These are phyloP conservation scores for Cudoniella acicularis DNA, from an alignment of 495 filamentous ascomycete species.

Conservation along the genomic window DNA sequence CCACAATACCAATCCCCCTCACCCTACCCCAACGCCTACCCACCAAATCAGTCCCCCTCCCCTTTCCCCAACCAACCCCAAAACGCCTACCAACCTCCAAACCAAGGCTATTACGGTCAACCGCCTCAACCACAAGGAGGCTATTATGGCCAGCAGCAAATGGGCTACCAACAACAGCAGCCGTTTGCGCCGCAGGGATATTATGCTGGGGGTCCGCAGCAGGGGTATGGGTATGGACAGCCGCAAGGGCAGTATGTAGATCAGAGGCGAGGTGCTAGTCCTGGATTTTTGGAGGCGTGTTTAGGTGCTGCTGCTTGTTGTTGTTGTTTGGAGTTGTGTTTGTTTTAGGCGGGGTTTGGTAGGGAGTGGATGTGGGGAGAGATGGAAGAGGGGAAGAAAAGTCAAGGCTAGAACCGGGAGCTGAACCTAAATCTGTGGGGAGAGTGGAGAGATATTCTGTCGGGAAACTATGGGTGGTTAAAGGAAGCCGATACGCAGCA, in stretches of 20 bases:
- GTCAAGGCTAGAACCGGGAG: neutral
- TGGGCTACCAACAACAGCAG: conserved; percentile 14
- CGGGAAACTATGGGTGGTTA: neutral
- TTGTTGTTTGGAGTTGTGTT: conserved; percentile 28
- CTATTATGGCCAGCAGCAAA: conserved; percentile 10
- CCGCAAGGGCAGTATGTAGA: conserved; percentile 23
- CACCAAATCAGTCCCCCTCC: conserved; percentile 4
- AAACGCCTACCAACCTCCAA: neutral
- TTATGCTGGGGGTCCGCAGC: conserved; percentile 7
- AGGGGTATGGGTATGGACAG: conserved; percentile 18
- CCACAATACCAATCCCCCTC: neutral
- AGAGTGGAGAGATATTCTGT: neutral
- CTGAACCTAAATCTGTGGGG: neutral
- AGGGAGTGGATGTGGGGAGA: neutral
- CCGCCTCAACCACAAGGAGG: conserved; percentile 3
- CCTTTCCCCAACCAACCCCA: neutral
- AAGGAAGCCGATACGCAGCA: neutral
- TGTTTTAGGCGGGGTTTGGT: conserved; percentile 17
- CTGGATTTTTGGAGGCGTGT: conserved; percentile 18
- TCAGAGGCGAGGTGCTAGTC: neutral
- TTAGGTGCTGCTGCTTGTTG: conserved; percentile 24
- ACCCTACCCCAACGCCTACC: neutral
- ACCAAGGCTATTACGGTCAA: neutral
- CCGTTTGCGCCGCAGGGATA: conserved; percentile 16
- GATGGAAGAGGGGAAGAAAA: neutral